phyloP scores from a whole-genome alignment of 306 rosid genomes.

The apple (Malus domestica) region ASM211411v1 NC_041791.1:25881001-25881500 shows the following conservation, averaged over 20 bases:
- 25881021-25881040: slow-evolving; percentile 71
- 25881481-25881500: slow-evolving; percentile 64
- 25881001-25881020: slow-evolving; percentile 77
- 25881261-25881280: slow-evolving; percentile 83
- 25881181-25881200: slow-evolving; percentile 72
- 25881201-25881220: slow-evolving; percentile 43
- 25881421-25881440: slow-evolving; percentile 66
- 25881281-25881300: slow-evolving; percentile 90
- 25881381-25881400: slow-evolving; percentile 90
- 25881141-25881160: slow-evolving; percentile 58
- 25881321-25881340: slow-evolving; percentile 76
- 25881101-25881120: slow-evolving; percentile 66
- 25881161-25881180: slow-evolving; percentile 51
- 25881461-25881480: slow-evolving; percentile 73
- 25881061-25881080: slow-evolving; percentile 73
- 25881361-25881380: slow-evolving; percentile 84
- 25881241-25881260: slow-evolving; percentile 46
- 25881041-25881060: slow-evolving; percentile 62
- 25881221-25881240: slow-evolving; percentile 49
- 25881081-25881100: slow-evolving; percentile 68
- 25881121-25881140: slow-evolving; percentile 50
- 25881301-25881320: slow-evolving; percentile 70
- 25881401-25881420: slow-evolving; percentile 75
- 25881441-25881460: slow-evolving; percentile 61
- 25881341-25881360: slow-evolving; percentile 58